Evolutionary conservation across 2,329 filamentous ascomycete species (phyloP).

Genomic region (Emericellopsis cladophorae): DNA sequence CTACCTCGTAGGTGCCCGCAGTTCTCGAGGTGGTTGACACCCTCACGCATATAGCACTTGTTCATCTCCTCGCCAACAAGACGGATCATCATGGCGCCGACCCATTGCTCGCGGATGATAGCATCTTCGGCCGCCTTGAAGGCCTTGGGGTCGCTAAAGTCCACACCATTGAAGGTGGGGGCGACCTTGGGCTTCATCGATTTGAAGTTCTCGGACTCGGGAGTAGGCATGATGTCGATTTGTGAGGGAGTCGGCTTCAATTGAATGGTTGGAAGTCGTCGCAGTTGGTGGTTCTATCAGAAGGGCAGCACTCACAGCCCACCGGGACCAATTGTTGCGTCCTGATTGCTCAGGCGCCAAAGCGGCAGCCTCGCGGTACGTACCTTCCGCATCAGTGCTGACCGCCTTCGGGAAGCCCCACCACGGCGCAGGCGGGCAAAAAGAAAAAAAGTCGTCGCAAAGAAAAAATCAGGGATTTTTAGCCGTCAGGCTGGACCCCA

Average conservation of each 20-base stretch:
- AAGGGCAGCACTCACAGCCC: neutral
- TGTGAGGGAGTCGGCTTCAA: neutral
- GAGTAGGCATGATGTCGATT: slow-evolving; percentile 55
- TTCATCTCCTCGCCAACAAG: slow-evolving; percentile 71
- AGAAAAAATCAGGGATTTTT: slow-evolving; percentile 10
- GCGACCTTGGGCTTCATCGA: slow-evolving; percentile 73
- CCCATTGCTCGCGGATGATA: slow-evolving; percentile 78
- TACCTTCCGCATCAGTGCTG: slow-evolving; percentile 9
- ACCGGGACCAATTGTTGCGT: slow-evolving; percentile 1
- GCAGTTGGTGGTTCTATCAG: neutral
- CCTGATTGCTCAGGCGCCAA: slow-evolving; percentile 17
- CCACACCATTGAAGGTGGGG: slow-evolving; percentile 75
- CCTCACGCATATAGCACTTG: slow-evolving; percentile 76
- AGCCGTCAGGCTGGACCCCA: slow-evolving; percentile 6
- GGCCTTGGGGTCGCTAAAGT: slow-evolving; percentile 71
- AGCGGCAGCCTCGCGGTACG: neutral
- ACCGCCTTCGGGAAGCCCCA: slow-evolving; percentile 22
- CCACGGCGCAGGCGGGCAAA: slow-evolving; percentile 15
- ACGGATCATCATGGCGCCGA: slow-evolving; percentile 78
- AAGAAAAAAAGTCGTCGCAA: slow-evolving; percentile 9
- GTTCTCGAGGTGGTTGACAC: slow-evolving; percentile 81
- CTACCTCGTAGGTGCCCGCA: slow-evolving; percentile 71
- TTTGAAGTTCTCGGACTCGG: slow-evolving; percentile 71
- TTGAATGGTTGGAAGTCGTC: neutral
- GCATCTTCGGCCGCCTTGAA: slow-evolving; percentile 76